A percentile compares a stretch with the other conserved stretches of the same genome.
Evolutionary conservation across 768 basidiomycete genomes (phyloP).

Genomic region (Tylopilus vinaceipallidus): DNA sequence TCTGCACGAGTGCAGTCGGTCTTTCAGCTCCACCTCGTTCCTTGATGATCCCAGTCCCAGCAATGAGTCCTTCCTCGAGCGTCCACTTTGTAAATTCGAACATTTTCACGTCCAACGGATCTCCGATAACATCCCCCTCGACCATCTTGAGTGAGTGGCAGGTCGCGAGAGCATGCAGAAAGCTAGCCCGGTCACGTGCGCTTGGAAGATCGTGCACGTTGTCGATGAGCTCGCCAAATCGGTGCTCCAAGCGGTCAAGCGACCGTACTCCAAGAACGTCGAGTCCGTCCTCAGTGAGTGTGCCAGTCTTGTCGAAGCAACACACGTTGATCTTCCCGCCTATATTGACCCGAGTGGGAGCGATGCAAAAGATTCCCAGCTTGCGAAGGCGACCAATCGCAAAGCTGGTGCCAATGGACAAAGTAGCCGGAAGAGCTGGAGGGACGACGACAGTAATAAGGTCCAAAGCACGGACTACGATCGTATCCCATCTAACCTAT

Average conservation of each 20-base stretch:
- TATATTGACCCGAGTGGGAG: slow-evolving; percentile 92
- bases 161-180: slow-evolving; percentile 90
- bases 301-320: slow-evolving; percentile 99
- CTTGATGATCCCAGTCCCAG: slow-evolving; percentile 71
- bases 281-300: slow-evolving; percentile 95
- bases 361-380: slow-evolving; percentile 91
- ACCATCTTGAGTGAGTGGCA: slow-evolving; percentile 95
- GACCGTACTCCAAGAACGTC: slow-evolving; percentile 94
- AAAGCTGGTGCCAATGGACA: slow-evolving; percentile 97
- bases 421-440: slow-evolving; percentile 93
- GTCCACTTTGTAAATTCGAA: slow-evolving; percentile 97
- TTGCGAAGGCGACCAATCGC: slow-evolving; percentile 87
- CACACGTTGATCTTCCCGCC: slow-evolving; percentile 95
- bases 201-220: slow-evolving; percentile 84
- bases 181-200: slow-evolving; percentile 69
- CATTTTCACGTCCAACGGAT: slow-evolving; percentile 97
- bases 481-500: slow-evolving; percentile 87
- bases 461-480: slow-evolving; percentile 88
- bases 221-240: slow-evolving; percentile 88
- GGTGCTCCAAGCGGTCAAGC: slow-evolving; percentile 69
- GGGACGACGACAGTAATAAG: slow-evolving; percentile 97
- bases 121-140: slow-evolving; percentile 84
- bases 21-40: slow-evolving; percentile 57
- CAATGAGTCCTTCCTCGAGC: slow-evolving; percentile 82
- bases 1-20: slow-evolving; percentile 90